Evolutionary conservation across 352 stramenopile genomes (phyloP).

Genomic region (Phytopythium ostracodes): DNA sequence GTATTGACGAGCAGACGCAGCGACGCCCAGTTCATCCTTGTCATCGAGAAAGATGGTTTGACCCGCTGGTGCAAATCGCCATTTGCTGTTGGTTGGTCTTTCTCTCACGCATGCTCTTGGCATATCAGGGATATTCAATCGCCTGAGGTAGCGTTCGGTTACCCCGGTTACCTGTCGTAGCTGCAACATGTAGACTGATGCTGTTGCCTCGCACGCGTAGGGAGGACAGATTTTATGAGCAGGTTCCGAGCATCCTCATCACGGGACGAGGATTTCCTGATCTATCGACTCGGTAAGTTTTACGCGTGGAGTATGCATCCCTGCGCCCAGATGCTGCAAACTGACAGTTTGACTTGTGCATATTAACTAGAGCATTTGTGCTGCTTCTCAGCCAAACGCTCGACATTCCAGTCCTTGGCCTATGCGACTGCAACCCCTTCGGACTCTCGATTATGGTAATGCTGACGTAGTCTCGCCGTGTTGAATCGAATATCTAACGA

Average conservation of each 20-base stretch:
- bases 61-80: neutral
- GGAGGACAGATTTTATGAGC: slow-evolving; percentile 85
- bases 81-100: slow-evolving; percentile 18
- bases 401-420: slow-evolving; percentile 84
- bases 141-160: slow-evolving; percentile 50
- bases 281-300: slow-evolving; percentile 81
- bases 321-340: neutral
- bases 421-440: slow-evolving; percentile 95
- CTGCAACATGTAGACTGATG: neutral
- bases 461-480: too few species aligned
- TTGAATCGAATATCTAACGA: neutral
- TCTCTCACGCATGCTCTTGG: slow-evolving; percentile 24
- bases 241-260: slow-evolving; percentile 89
- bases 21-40: slow-evolving; percentile 86
- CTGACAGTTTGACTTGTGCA: neutral
- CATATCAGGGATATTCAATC: slow-evolving; percentile 91
- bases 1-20: slow-evolving; percentile 33
- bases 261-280: slow-evolving; percentile 94
- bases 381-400: slow-evolving; percentile 67
- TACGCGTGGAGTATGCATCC: neutral
- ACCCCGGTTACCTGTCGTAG: neutral
- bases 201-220: slow-evolving; percentile 18
- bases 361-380: slow-evolving; percentile 71
- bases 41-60: slow-evolving; percentile 95
- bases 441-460: slow-evolving; percentile 89